Percentiles rank a stretch among this genome's conserved stretches.
Evolutionary conservation across 2,329 filamentous ascomycete species (phyloP).

Genomic region (Talaromyces pinophilus): DNA sequence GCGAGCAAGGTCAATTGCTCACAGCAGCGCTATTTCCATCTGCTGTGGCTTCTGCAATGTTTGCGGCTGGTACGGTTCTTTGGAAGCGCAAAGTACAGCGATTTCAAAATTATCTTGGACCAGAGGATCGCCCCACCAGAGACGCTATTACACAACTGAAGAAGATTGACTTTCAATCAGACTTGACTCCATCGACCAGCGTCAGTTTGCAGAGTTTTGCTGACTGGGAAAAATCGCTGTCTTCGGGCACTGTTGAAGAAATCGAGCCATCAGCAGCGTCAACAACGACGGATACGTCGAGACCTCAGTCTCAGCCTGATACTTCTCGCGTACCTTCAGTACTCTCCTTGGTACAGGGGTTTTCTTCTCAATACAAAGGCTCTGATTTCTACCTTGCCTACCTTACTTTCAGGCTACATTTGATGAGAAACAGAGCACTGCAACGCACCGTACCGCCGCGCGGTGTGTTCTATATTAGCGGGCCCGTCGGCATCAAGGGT

Average conservation of each 20-base stretch:
- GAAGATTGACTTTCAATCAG: background rate
- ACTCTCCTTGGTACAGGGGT: conserved; percentile 36
- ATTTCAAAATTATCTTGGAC: conserved; percentile 26
- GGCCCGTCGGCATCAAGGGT: conserved; percentile 38
- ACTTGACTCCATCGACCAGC: conserved; percentile 23
- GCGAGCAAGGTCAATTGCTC: conserved; percentile 36
- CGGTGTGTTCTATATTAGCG: conserved; percentile 38
- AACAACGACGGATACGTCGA: background rate
- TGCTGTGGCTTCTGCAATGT: conserved; percentile 36
- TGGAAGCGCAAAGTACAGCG: conserved; percentile 33
- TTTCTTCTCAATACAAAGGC: conserved; percentile 39
- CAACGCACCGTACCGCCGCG: conserved; percentile 31
- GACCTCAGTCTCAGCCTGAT: conserved; percentile 6
- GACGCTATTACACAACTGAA: conserved; percentile 20
- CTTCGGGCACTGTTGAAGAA: conserved; percentile 10
- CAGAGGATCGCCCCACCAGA: conserved; percentile 21
- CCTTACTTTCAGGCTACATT: conserved; percentile 35
- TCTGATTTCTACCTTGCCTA: conserved; percentile 39
- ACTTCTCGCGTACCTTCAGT: conserved; percentile 26
- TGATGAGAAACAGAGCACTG: conserved; percentile 24
- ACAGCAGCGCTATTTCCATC: conserved; percentile 35
- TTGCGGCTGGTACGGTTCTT: conserved; percentile 37
- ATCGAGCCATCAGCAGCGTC: background rate
- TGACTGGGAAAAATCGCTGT: conserved; percentile 22
- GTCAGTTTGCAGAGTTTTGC: conserved; percentile 23